A percentile compares a stretch with the other conserved stretches of the same genome.
These are phyloP conservation scores for Tolypocladium pustulatum DNA, from an alignment of 2,329 filamentous ascomycete species.

Conservation along the genomic window DNA sequence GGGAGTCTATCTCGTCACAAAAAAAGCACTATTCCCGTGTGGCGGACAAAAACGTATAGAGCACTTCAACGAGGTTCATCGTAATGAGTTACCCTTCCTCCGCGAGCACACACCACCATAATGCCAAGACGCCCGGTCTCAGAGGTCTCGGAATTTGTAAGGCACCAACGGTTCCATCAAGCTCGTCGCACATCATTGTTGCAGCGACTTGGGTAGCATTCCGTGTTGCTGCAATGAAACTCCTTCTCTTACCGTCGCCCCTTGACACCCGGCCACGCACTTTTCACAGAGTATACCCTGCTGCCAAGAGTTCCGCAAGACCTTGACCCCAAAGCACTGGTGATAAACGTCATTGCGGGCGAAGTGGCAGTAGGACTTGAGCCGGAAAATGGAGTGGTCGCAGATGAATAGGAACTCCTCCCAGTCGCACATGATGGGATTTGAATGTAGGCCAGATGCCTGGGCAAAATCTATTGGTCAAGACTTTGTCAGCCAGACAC, in stretches of 20 bases:
- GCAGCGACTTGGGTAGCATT: not conserved
- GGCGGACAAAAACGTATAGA: not conserved
- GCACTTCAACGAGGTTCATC: not conserved
- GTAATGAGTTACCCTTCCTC: not conserved
- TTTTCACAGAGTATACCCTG: conserved; percentile 42
- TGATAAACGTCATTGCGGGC: conserved; percentile 63
- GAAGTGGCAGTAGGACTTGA: conserved; percentile 64
- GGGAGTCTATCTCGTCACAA: not conserved
- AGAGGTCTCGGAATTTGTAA: no score
- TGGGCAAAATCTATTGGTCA: not conserved
- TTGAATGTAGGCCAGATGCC: not conserved
- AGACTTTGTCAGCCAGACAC: not conserved
- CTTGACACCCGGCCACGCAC: conserved; percentile 22
- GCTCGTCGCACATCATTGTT: not conserved
- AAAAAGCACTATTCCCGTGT: not conserved
- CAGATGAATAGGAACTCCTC: conserved; percentile 61
- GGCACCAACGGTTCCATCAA: not conserved
- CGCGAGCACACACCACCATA: not conserved
- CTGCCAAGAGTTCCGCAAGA: conserved; percentile 48
- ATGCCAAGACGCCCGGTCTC: not conserved
- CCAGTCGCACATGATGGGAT: conserved; percentile 54
- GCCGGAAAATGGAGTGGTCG: conserved; percentile 45
- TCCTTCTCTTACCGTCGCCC: not conserved
- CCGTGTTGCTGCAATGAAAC: not conserved
- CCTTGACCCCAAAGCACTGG: conserved; percentile 57